Percentiles rank a stretch among this genome's conserved stretches.
Evolutionary conservation across 116 monocot species (phyloP).

Genomic region (Zostera marina): DNA sequence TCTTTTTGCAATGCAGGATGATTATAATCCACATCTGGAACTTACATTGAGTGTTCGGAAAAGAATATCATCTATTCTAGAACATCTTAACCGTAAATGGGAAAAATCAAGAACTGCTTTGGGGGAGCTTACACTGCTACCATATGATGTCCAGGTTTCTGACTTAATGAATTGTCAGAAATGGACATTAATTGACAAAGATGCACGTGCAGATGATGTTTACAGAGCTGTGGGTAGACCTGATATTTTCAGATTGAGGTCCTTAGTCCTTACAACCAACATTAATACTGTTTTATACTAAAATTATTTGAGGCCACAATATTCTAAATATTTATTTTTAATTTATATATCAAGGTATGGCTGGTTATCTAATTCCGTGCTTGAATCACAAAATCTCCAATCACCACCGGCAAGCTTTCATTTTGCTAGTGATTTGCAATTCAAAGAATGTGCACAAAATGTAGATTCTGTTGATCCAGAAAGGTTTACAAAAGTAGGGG

Average conservation of each 20-base stretch:
- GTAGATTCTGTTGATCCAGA: neutral
- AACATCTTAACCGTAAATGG: slow-evolving; percentile 95
- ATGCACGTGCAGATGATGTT: slow-evolving; percentile 53
- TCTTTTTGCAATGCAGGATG: slow-evolving; percentile 34
- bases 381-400: slow-evolving; percentile 5
- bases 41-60: slow-evolving; percentile 81
- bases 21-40: slow-evolving; percentile 79
- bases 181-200: slow-evolving; percentile 58
- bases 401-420: neutral
- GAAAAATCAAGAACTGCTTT: slow-evolving; percentile 44
- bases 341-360: slow-evolving; percentile 52
- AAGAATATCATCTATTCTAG: slow-evolving; percentile 79
- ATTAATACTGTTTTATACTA: neutral
- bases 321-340: neutral
- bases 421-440: neutral
- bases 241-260: slow-evolving; percentile 79
- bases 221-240: slow-evolving; percentile 54
- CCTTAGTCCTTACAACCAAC: slow-evolving; percentile 16
- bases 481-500: neutral
- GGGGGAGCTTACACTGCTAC: slow-evolving; percentile 68
- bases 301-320: neutral
- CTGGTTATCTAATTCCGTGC: slow-evolving; percentile 44
- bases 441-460: neutral
- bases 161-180: slow-evolving; percentile 30
- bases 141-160: slow-evolving; percentile 33